phyloP scores from a whole-genome alignment of 1,284 basidiomycete species.

The Cryptococcus sp. region DNA sequence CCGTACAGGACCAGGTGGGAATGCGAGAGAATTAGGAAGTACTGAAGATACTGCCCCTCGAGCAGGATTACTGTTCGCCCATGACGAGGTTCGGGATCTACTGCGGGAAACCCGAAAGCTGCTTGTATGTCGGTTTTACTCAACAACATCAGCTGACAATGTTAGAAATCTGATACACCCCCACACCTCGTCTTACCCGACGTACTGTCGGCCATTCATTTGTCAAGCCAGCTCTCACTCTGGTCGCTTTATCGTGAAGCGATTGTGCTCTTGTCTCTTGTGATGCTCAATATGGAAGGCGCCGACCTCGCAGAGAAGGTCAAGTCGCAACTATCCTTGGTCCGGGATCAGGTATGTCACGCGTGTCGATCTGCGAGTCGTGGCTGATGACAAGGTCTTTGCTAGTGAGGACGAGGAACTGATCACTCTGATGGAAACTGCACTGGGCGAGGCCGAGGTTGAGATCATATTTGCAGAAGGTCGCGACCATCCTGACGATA shows the following conservation, averaged over 20 bases:
- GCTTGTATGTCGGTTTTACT: slow-evolving; percentile 9
- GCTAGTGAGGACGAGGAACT: slow-evolving; percentile 19
- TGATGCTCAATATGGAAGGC: slow-evolving; percentile 33
- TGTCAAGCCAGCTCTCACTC: slow-evolving; percentile 25
- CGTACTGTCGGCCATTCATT: slow-evolving; percentile 29
- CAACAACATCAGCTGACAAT: background rate
- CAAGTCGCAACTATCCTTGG: slow-evolving; percentile 12
- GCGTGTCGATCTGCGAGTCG: background rate
- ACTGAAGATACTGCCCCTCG: background rate
- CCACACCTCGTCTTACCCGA: slow-evolving; percentile 31
- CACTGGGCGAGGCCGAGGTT: slow-evolving; percentile 31
- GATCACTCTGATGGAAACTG: slow-evolving; percentile 21
- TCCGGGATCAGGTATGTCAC: slow-evolving; percentile 24
- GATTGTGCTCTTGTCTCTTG: slow-evolving; percentile 28
- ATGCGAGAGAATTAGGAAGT: slow-evolving; percentile 9
- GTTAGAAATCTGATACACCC: slow-evolving; percentile 14
- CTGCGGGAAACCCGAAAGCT: slow-evolving; percentile 23
- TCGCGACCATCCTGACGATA: background rate
- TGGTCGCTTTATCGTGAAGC: slow-evolving; percentile 36
- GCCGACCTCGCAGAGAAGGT: slow-evolving; percentile 22
- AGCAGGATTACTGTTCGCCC: slow-evolving; percentile 13
- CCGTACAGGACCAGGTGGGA: slow-evolving; percentile 13
- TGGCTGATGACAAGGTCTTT: slow-evolving; percentile 4
- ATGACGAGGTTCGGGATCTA: slow-evolving; percentile 19
- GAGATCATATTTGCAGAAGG: slow-evolving; percentile 13